Percentiles rank a stretch among this genome's conserved stretches.
These are phyloP conservation scores for Amanita pseudoporphyria DNA, from an alignment of 768 basidiomycete species.

Conservation along the genomic window DNA sequence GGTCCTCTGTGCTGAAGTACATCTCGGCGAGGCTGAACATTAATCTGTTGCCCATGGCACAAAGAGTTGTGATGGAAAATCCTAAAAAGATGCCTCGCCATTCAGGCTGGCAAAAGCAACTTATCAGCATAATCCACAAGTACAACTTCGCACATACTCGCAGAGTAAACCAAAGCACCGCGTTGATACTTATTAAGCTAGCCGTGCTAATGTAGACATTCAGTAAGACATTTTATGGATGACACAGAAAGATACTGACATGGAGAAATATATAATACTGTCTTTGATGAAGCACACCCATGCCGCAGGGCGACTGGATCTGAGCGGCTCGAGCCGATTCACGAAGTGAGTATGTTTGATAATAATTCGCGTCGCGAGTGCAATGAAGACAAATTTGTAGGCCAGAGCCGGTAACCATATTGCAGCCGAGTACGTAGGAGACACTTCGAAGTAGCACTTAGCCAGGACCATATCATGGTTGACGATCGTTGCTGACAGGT, in stretches of 20 bases:
- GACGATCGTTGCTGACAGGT: background rate
- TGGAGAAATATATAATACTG: slow-evolving; percentile 17
- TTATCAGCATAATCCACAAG: background rate
- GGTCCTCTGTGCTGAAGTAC: slow-evolving; percentile 17
- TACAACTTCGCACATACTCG: slow-evolving; percentile 11
- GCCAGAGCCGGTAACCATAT: slow-evolving; percentile 18
- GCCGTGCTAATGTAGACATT: slow-evolving; percentile 11
- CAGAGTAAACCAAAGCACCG: slow-evolving; percentile 13
- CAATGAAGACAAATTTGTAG: slow-evolving; percentile 16
- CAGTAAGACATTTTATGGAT: background rate
- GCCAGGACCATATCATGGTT: background rate
- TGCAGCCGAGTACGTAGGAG: slow-evolving; percentile 12
- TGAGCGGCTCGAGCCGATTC: background rate
- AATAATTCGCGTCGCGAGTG: slow-evolving; percentile 13
- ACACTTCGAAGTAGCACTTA: background rate
- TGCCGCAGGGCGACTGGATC: slow-evolving; percentile 5
- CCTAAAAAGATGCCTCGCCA: slow-evolving; percentile 17
- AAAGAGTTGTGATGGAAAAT: slow-evolving; percentile 16
- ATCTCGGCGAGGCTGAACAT: slow-evolving; percentile 19
- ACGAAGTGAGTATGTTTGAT: slow-evolving; percentile 10
- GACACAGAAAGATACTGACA: slow-evolving; percentile 14
- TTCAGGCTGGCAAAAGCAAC: slow-evolving; percentile 9
- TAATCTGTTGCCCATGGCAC: slow-evolving; percentile 19
- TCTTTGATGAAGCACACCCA: slow-evolving; percentile 17
- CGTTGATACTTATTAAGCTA: slow-evolving; percentile 13